These are phyloP conservation scores for Tardiomyces depauwii DNA, from an alignment of 1,139 yeast species.

Conservation along the genomic window DNA sequence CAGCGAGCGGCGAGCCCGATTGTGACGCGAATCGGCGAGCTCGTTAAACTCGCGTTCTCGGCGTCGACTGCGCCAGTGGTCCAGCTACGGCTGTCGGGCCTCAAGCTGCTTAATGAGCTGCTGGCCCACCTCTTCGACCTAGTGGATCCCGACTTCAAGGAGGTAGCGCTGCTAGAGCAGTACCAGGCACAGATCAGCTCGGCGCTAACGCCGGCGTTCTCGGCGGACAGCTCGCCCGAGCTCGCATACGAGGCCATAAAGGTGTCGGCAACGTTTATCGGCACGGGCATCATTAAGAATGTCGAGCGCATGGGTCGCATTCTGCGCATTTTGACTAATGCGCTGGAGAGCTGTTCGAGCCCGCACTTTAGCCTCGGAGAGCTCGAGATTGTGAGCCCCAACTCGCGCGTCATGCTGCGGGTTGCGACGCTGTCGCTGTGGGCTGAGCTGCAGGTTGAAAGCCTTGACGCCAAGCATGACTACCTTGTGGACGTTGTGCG, in stretches of 20 bases:
- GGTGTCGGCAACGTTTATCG: slow-evolving; percentile 68
- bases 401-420: slow-evolving; percentile 47
- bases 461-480: slow-evolving; percentile 20
- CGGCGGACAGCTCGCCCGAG: slow-evolving; percentile 56
- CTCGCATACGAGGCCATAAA: slow-evolving; percentile 70
- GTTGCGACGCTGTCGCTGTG: slow-evolving; percentile 74
- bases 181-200: slow-evolving; percentile 92
- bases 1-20: slow-evolving; percentile 25
- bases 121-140: slow-evolving; percentile 37
- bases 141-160: slow-evolving; percentile 65
- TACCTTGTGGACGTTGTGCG: slow-evolving; percentile 37
- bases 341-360: slow-evolving; percentile 46
- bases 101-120: slow-evolving; percentile 52
- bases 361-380: slow-evolving; percentile 35
- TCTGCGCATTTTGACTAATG: slow-evolving; percentile 50
- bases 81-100: slow-evolving; percentile 52
- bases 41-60: slow-evolving; percentile 72
- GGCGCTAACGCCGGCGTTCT: slow-evolving; percentile 85
- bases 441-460: slow-evolving; percentile 63
- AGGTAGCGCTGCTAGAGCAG: slow-evolving; percentile 68
- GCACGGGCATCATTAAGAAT: slow-evolving; percentile 40
- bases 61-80: slow-evolving; percentile 69
- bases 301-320: slow-evolving; percentile 46
- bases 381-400: slow-evolving; percentile 24
- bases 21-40: slow-evolving; percentile 48